phyloP scores from a whole-genome alignment of 192 early-diverging fungal genomes.

The Backusella circina region DNA sequence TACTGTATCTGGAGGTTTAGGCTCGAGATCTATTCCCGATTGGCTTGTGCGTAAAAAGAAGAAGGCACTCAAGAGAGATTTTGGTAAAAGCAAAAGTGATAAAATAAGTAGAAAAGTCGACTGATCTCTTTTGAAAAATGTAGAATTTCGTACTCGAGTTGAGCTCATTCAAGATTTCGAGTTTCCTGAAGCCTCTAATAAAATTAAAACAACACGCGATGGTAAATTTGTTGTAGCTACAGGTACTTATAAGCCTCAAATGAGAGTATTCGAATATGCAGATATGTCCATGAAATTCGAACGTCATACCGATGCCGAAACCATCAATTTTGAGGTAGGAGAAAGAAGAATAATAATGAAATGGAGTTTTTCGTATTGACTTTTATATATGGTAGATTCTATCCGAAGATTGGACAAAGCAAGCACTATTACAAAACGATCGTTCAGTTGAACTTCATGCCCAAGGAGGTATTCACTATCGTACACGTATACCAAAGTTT shows the following conservation, averaged over 20 bases:
- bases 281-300: conserved; percentile 99
- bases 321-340: conserved; percentile 70
- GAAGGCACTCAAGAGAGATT: conserved; percentile 85
- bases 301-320: conserved; percentile 91
- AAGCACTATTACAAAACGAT: conserved; percentile 87
- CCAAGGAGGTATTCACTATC: conserved; percentile 93
- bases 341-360: not conserved
- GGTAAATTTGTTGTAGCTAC: conserved; percentile 88
- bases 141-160: conserved; percentile 86
- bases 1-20: conserved; percentile 72
- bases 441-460: conserved; percentile 90
- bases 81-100: conserved; percentile 46
- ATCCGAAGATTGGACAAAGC: conserved; percentile 98
- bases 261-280: conserved; percentile 88
- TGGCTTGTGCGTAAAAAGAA: conserved; percentile 88
- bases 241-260: conserved; percentile 98
- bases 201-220: conserved; percentile 82
- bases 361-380: not conserved
- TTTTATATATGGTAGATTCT: conserved; percentile 52
- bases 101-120: not conserved
- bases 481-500: conserved; percentile 92
- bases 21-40: conserved; percentile 84
- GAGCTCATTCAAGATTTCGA: conserved; percentile 98
- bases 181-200: conserved; percentile 90
- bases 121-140: not conserved